Evolutionary conservation across 768 basidiomycete species (phyloP).

Genomic region (Epithele typhae): DNA sequence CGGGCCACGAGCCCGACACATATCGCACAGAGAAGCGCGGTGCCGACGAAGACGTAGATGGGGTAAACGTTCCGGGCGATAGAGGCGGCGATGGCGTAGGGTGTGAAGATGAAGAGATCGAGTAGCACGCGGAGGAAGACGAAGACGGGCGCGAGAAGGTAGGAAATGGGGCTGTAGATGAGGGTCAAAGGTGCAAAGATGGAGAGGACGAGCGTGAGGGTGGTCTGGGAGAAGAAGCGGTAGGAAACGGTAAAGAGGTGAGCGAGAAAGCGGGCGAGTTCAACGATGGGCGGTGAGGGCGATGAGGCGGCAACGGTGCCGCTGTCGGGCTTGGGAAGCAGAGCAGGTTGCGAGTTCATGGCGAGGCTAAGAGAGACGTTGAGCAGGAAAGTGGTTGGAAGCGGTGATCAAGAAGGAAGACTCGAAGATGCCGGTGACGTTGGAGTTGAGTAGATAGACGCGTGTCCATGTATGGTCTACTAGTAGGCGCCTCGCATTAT

Average conservation of each 20-base stretch:
- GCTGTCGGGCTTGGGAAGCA: too few relatives aligned
- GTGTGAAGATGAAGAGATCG: slow-evolving; percentile 41
- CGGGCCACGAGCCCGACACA: slow-evolving; percentile 18
- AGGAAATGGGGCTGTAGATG: slow-evolving; percentile 27
- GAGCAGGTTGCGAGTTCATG: too few relatives aligned
- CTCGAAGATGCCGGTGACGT: too few relatives aligned
- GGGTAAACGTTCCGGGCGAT: slow-evolving; percentile 20
- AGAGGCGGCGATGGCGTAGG: slow-evolving; percentile 31
- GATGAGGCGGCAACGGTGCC: too few relatives aligned
- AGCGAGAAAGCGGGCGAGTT: slow-evolving; percentile 12
- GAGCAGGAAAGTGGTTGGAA: too few relatives aligned
- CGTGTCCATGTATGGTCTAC: too few relatives aligned
- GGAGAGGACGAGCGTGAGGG: not conserved
- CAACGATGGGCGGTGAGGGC: slow-evolving; percentile 18
- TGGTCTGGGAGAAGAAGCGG: slow-evolving; percentile 4
- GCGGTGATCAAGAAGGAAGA: too few relatives aligned
- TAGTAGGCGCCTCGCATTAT: too few relatives aligned
- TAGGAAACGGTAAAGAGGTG: slow-evolving; percentile 2
- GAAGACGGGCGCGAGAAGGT: slow-evolving; percentile 45
- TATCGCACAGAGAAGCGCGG: slow-evolving; percentile 13
- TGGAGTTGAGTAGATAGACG: too few relatives aligned
- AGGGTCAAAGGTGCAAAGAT: slow-evolving; percentile 7
- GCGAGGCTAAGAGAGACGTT: too few relatives aligned
- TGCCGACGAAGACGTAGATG: slow-evolving; percentile 24
- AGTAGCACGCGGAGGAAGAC: slow-evolving; percentile 37